Evolutionary conservation across 2,329 filamentous ascomycete species (phyloP).

Genomic region (Alternaria hordeiaustralica): DNA sequence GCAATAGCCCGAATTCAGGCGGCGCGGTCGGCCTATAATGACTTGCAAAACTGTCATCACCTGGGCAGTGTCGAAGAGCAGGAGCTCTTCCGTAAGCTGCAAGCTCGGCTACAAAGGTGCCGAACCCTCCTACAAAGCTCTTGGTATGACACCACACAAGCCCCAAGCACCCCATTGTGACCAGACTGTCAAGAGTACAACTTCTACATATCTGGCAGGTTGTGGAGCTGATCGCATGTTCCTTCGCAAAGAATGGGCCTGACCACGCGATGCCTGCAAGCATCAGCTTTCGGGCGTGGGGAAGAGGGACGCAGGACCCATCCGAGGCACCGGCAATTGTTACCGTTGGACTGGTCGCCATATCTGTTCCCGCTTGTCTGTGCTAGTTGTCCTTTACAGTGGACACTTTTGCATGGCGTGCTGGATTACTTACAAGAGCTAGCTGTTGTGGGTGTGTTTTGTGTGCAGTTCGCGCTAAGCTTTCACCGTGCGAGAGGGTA

Average conservation of each 20-base stretch:
- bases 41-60: background rate
- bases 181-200: background rate
- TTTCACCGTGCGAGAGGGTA: conserved; percentile 7
- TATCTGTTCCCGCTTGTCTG: background rate
- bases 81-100: background rate
- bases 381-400: background rate
- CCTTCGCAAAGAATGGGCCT: background rate
- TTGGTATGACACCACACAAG: conserved; percentile 5
- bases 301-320: conserved; percentile 9
- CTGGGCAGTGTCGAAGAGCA: background rate
- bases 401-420: background rate
- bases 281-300: conserved; percentile 20
- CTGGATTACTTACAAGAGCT: background rate
- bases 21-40: background rate
- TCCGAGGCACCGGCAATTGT: conserved; percentile 22
- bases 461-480: conserved; percentile 11
- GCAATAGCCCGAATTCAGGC: background rate
- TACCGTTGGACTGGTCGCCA: conserved; percentile 7
- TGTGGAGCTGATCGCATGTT: background rate
- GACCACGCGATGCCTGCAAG: conserved; percentile 14
- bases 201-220: background rate
- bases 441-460: background rate
- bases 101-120: background rate
- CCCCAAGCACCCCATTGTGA: background rate
- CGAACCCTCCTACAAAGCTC: background rate